Evolutionary conservation across 2,329 filamentous ascomycete species (phyloP), one percentile per base, ranked within the genome.

Genomic region (Venturia nashicola): DNA sequence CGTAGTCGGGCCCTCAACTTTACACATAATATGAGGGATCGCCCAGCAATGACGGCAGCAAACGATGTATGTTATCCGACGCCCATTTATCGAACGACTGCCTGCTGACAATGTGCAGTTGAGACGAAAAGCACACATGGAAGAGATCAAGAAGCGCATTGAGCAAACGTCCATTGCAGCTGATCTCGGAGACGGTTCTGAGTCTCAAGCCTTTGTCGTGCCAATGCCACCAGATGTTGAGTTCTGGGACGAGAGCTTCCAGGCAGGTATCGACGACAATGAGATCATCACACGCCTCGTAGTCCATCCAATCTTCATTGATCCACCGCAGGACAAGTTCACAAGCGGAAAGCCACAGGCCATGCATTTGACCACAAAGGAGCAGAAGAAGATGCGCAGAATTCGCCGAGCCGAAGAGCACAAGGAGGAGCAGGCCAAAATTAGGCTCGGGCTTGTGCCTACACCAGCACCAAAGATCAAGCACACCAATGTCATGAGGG

Each of bases 401-500:
- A 91, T 97, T 75, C 86, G 91, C 63, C 86, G 95, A 68, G 93
- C 93, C 84, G 92, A 90, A 48, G 91, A 97, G 67, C 80, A 96
- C 67, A 97, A 97, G 74, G 95, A 99, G 76, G 87, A 92, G 72
- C 94, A 99, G 76, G 92, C 93, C 44, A 97, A 99, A 78, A 94
- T 97, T 67, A 84, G 93, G 65, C 80, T 99, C 12, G 94, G 94
- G 23, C 82, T 99, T 16, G 88, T 93, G 66, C 91, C 92, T 3
- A 90, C 93, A 23, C 91, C 92, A 36, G 89, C 92, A 34, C 93
- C 94, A 12, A 99, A 97, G 76, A 91, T 99, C 69, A 97, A 97
- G 78, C 95, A 95, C 76, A 90, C 88, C 65, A 99, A 99, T 74
- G 83, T 99, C 72, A 99, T 99, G 94, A 88, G 92, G 65, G 94